These are phyloP conservation scores for Carex parvula DNA, from an alignment of 176 grass and related monocot species.

Conservation along the genomic window DNA sequence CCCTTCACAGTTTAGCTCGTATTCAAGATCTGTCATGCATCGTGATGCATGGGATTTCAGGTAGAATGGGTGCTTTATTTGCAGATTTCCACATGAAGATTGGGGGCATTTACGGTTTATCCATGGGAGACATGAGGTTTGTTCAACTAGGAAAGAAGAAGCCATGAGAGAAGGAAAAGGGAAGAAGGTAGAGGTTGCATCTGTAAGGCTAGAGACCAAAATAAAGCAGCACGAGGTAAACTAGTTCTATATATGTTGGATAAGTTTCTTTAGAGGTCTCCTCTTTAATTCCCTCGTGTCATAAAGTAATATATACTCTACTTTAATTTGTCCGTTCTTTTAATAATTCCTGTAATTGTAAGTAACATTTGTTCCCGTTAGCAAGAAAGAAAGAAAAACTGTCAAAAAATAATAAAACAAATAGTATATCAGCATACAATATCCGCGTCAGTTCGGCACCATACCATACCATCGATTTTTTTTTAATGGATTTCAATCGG, in stretches of 20 bases:
- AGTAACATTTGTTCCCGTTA: background rate
- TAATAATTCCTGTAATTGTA: background rate
- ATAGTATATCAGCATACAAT: background rate
- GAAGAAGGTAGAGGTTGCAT: background rate
- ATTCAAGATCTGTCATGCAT: background rate
- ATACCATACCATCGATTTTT: no score
- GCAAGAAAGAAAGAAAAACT: background rate
- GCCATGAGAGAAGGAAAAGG: background rate
- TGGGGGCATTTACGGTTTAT: background rate
- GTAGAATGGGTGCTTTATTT: constrained; percentile 1
- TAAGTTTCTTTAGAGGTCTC: background rate
- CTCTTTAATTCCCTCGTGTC: background rate
- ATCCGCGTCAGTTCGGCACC: background rate
- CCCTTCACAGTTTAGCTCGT: background rate
- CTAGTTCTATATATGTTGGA: background rate
- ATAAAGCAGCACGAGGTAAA: background rate
- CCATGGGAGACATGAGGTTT: background rate
- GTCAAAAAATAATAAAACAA: background rate
- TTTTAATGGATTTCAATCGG: no score
- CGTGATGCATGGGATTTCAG: background rate
- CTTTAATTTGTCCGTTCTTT: background rate
- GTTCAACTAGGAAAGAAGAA: background rate
- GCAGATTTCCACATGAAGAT: background rate
- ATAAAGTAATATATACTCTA: background rate
- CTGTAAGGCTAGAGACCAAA: background rate